These are phyloP conservation scores for Ruellia speciosa DNA, from an alignment of 305 asterid species.

Conservation along the genomic window DNA sequence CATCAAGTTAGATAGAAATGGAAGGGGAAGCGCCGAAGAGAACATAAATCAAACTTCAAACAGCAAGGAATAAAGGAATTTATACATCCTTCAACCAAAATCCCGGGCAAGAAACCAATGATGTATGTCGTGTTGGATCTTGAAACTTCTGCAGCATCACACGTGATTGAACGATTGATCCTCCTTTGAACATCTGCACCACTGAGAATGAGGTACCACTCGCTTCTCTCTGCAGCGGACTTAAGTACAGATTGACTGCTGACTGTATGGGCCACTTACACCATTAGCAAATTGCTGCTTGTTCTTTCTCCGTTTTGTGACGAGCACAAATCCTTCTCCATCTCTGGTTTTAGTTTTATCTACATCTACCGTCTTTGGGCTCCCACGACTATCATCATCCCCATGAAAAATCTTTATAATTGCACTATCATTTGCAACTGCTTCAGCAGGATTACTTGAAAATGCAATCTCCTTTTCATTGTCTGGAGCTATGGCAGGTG, in stretches of 20 bases:
- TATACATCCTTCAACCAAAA: slow-evolving; percentile 32
- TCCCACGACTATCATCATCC: slow-evolving; percentile 43
- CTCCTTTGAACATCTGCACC: background rate
- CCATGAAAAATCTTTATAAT: slow-evolving; percentile 63
- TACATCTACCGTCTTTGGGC: slow-evolving; percentile 27
- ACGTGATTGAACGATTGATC: slow-evolving; percentile 14
- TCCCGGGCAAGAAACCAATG: slow-evolving; percentile 23
- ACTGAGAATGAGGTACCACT: background rate
- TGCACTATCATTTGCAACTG: slow-evolving; percentile 74
- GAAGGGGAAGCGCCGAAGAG: background rate
- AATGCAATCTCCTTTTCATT: slow-evolving; percentile 41
- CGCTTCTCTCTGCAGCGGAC: slow-evolving; percentile 45
- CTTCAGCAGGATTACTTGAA: slow-evolving; percentile 57
- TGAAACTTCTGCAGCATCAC: slow-evolving; percentile 18
- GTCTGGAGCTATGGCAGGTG: slow-evolving; percentile 27
- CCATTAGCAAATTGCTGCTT: slow-evolving; percentile 66
- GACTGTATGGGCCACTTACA: slow-evolving; percentile 58
- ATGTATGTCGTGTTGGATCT: slow-evolving; percentile 5
- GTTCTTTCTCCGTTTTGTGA: slow-evolving; percentile 77
- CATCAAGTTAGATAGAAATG: background rate
- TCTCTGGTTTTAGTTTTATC: slow-evolving; percentile 45
- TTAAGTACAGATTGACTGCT: slow-evolving; percentile 79
- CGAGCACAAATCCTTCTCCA: slow-evolving; percentile 89
- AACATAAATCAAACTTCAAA: slow-evolving; percentile 6
- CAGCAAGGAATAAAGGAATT: slow-evolving; percentile 25